phyloP scores from a whole-genome alignment of 805 yeast genomes.

The Debaryomyces castellii region DNA sequence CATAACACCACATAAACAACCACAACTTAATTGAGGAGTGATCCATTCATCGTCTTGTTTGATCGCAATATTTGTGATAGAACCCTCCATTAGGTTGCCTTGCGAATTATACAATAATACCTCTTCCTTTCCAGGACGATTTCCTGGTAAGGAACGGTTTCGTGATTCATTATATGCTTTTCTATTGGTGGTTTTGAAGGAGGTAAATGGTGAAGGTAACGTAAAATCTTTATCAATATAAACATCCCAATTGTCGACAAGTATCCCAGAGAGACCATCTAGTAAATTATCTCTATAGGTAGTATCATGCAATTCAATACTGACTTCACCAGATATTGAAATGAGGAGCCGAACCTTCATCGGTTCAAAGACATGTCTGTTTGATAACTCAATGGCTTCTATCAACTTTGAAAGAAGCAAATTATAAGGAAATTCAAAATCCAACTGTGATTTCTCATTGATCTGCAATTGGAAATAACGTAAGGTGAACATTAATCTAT shows the following conservation, averaged over 20 bases:
- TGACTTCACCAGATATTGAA: constrained; percentile 25
- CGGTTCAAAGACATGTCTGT: constrained; percentile 20
- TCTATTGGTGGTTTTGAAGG: constrained; percentile 83
- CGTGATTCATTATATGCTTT: constrained; percentile 64
- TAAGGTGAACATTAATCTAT: constrained; percentile 55
- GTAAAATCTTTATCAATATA: constrained; percentile 57
- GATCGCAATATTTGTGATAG: constrained; percentile 79
- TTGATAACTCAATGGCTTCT: constrained; percentile 24
- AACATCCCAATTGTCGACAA: constrained; percentile 49
- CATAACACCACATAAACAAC: constrained; percentile 84
- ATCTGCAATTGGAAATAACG: constrained; percentile 42
- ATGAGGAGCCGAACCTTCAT: constrained; percentile 35
- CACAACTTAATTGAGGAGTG: constrained; percentile 76
- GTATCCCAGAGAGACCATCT: constrained; percentile 21
- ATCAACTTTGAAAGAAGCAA: constrained; percentile 36
- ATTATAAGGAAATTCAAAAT: constrained; percentile 41
- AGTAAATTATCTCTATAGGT: constrained; percentile 25
- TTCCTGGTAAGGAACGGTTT: constrained; percentile 40
- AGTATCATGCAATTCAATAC: constrained; percentile 32
- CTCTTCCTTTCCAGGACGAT: constrained; percentile 58
- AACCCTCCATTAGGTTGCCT: constrained; percentile 71
- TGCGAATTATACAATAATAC: constrained; percentile 58
- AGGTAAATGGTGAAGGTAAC: constrained; percentile 70
- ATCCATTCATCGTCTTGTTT: constrained; percentile 57
- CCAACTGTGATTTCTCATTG: constrained; percentile 13